Percentiles rank a stretch among this genome's conserved stretches.
Evolutionary conservation across 2,329 filamentous ascomycete genomes (phyloP).

Genomic region (Fusarium heterosporum): DNA sequence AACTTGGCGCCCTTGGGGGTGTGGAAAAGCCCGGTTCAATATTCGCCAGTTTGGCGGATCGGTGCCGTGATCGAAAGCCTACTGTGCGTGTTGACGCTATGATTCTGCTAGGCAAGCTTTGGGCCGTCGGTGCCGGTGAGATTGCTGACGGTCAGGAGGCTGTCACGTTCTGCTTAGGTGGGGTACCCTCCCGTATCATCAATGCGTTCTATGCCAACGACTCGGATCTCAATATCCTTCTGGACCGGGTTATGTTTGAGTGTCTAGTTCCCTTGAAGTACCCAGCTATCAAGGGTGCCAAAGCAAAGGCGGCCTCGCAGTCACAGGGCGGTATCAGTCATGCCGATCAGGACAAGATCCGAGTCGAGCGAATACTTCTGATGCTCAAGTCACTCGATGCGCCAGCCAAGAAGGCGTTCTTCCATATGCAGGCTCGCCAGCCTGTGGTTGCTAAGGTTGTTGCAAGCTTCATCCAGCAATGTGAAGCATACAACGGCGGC

Average conservation of each 20-base stretch:
- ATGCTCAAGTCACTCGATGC: slow-evolving; percentile 82
- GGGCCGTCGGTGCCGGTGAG: slow-evolving; percentile 92
- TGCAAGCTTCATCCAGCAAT: slow-evolving; percentile 81
- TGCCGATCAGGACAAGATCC: slow-evolving; percentile 77
- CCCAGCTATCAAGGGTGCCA: slow-evolving; percentile 70
- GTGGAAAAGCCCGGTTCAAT: slow-evolving; percentile 82
- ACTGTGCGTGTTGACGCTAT: slow-evolving; percentile 88
- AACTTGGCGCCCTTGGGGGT: slow-evolving; percentile 81
- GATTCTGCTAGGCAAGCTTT: slow-evolving; percentile 84
- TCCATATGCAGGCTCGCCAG: slow-evolving; percentile 84
- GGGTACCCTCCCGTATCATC: slow-evolving; percentile 86
- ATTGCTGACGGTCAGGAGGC: slow-evolving; percentile 84
- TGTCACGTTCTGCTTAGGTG: slow-evolving; percentile 79
- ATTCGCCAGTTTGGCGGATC: slow-evolving; percentile 83
- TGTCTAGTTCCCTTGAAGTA: slow-evolving; percentile 90
- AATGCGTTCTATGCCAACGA: slow-evolving; percentile 93
- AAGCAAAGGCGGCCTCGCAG: slow-evolving; percentile 69
- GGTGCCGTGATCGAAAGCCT: slow-evolving; percentile 87
- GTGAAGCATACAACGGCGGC: slow-evolving; percentile 90
- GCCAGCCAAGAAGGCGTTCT: slow-evolving; percentile 87
- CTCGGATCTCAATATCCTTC: slow-evolving; percentile 81
- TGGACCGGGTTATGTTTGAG: slow-evolving; percentile 89
- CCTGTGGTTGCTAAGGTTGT: slow-evolving; percentile 79
- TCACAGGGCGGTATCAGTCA: slow-evolving; percentile 63
- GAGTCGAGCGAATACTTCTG: slow-evolving; percentile 85